phyloP scores from a whole-genome alignment of 306 rosid genomes.

The Coriaria nepalensis region DNA sequence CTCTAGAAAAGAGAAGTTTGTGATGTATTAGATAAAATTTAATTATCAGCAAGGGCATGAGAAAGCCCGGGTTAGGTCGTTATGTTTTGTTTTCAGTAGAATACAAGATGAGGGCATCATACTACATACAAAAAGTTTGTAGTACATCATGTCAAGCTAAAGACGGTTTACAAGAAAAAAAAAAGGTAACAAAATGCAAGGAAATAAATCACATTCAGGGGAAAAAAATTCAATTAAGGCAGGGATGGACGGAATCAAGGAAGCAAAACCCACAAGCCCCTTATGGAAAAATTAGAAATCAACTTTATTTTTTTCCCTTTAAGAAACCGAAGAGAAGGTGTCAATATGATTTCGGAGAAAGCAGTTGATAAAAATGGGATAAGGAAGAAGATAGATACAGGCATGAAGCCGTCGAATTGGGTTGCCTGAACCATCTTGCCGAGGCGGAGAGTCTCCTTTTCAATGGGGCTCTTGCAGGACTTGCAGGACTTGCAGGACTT shows the following conservation, averaged over 20 bases:
- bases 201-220: background rate
- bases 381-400: constrained; percentile 25
- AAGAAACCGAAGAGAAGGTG: too few relatives aligned
- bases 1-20: too few relatives aligned
- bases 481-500: constrained; percentile 86
- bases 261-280: background rate
- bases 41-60: too few relatives aligned
- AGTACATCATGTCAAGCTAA: too few relatives aligned
- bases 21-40: too few relatives aligned
- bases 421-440: constrained; percentile 91
- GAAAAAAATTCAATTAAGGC: background rate
- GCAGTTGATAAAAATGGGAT: background rate
- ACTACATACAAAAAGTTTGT: too few relatives aligned
- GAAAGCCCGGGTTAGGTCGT: too few relatives aligned
- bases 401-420: constrained; percentile 92
- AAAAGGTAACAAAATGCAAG: too few relatives aligned
- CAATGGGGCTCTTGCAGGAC: constrained; percentile 58
- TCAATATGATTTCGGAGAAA: background rate
- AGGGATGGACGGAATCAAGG: background rate
- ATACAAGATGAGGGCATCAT: too few relatives aligned
- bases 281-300: background rate
- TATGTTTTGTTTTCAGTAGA: too few relatives aligned
- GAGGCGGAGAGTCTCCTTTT: constrained; percentile 59
- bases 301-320: background rate
- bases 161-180: too few relatives aligned